A percentile compares a stretch with the other conserved stretches of the same genome.
Evolutionary conservation across 202 grass and related monocot species (phyloP).

Genomic region (Zoysia matrella): DNA sequence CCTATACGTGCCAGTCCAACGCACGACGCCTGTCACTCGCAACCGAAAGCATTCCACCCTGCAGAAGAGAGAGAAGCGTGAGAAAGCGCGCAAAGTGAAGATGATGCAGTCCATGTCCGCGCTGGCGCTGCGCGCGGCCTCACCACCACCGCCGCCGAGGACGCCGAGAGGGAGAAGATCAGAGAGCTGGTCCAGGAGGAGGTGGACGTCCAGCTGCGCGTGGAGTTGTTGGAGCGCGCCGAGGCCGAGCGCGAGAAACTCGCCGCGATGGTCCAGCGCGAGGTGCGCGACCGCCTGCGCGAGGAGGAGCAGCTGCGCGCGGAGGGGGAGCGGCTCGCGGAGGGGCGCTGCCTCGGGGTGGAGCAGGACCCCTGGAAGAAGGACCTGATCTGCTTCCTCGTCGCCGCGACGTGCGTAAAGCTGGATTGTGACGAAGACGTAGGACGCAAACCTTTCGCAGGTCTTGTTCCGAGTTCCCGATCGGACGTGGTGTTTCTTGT

Average conservation of each 20-base stretch:
- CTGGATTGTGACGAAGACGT: neutral
- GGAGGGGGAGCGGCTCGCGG: neutral
- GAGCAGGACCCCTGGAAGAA: neutral
- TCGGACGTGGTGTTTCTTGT: neutral
- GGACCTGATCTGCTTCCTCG: too few relatives aligned
- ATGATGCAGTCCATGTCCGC: neutral
- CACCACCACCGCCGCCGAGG: neutral
- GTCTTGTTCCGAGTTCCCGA: too few relatives aligned
- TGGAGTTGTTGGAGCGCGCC: neutral
- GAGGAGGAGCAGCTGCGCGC: neutral
- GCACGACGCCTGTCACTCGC: neutral
- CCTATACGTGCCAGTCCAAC: neutral
- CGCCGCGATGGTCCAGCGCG: neutral
- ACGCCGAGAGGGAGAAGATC: neutral
- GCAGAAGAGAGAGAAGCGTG: neutral
- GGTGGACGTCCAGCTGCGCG: slow-evolving; percentile 6
- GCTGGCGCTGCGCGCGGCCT: neutral
- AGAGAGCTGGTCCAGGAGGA: neutral
- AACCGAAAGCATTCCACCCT: neutral
- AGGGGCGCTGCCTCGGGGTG: too few relatives aligned
- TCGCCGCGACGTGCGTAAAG: too few relatives aligned
- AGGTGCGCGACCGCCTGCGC: neutral
- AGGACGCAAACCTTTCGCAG: too few relatives aligned
- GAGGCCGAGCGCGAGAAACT: neutral
- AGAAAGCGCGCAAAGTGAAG: neutral